phyloP scores from a whole-genome alignment of 2,329 filamentous ascomycete species.

The Parascedosporium putredinis region DNA sequence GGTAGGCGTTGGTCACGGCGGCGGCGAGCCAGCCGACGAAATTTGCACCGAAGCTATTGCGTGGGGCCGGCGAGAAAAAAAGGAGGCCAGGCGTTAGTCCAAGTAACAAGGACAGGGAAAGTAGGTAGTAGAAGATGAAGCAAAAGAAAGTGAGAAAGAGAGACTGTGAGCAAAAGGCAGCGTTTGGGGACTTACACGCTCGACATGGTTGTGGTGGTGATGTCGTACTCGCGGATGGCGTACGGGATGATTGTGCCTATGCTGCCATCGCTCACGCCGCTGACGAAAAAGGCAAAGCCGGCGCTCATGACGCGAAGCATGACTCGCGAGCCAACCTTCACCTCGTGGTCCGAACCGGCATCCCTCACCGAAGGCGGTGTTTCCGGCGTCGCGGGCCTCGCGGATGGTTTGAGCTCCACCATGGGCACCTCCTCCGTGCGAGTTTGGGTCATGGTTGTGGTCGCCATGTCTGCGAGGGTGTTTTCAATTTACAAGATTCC shows the following conservation, averaged over 20 bases:
- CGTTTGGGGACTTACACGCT: constrained; percentile 29
- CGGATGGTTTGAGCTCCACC: neutral
- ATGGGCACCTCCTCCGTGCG: neutral
- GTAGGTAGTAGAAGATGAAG: too few relatives aligned
- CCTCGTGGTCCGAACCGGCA: neutral
- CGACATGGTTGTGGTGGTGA: constrained; percentile 40
- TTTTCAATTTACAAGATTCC: neutral
- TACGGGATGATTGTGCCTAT: constrained; percentile 54
- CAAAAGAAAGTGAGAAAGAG: too few relatives aligned
- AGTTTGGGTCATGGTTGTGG: neutral
- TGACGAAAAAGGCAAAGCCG: constrained; percentile 54
- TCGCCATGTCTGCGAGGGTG: neutral
- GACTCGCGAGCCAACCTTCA: constrained; percentile 16
- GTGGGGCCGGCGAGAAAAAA: too few relatives aligned
- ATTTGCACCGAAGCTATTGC: constrained; percentile 42
- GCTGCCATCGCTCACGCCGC: constrained; percentile 55
- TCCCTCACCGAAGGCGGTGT: neutral
- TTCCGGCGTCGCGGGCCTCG: too few relatives aligned
- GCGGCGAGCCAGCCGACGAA: constrained; percentile 52
- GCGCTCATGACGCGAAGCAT: constrained; percentile 41
- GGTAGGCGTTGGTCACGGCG: constrained; percentile 43
- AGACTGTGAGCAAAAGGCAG: too few relatives aligned
- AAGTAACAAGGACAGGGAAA: too few relatives aligned
- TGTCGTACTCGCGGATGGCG: constrained; percentile 43
- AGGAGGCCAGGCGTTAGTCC: too few relatives aligned